Conservation (phyloP, 2,329 filamentous ascomycete genomes). For the Penicillium sp. region DNA sequence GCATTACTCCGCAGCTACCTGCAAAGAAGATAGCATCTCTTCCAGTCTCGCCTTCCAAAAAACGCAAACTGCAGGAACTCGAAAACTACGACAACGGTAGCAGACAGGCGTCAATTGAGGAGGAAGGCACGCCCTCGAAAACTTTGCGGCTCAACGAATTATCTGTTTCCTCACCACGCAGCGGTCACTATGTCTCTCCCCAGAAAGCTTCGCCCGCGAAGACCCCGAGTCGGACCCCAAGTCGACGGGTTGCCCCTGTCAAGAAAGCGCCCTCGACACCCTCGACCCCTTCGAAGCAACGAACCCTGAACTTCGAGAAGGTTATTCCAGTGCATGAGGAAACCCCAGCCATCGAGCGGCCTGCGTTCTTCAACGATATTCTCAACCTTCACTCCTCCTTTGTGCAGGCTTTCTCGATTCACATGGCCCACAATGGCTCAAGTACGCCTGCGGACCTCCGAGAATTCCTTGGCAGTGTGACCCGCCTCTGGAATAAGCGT, state of each 20-base stretch:
- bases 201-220: constrained; percentile 12
- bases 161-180: constrained; percentile 35
- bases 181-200: constrained; percentile 29
- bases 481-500: constrained; percentile 71
- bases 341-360: constrained; percentile 29
- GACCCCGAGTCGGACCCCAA: constrained; percentile 25
- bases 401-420: constrained; percentile 66
- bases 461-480: constrained; percentile 61
- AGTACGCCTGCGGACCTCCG: constrained; percentile 64
- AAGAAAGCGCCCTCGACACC: constrained; percentile 20
- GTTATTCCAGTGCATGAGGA: constrained; percentile 10
- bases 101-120: constrained; percentile 13
- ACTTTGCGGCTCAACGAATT: constrained; percentile 35
- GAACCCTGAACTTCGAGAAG: constrained; percentile 22
- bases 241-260: constrained; percentile 51
- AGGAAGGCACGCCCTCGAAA: constrained; percentile 35
- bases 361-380: constrained; percentile 50
- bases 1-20: constrained; percentile 30
- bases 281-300: constrained; percentile 31
- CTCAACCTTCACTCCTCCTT: constrained; percentile 66
- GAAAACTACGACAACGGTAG: constrained; percentile 33
- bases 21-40: constrained; percentile 34
- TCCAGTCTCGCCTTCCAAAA: constrained; percentile 41
- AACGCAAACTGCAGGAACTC: constrained; percentile 40
- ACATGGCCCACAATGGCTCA: constrained; percentile 67